Percentiles rank a stretch among this genome's conserved stretches.
These are phyloP conservation scores for Hypholoma sublateritium DNA, from an alignment of 768 basidiomycete genomes.

Conservation along the genomic window DNA sequence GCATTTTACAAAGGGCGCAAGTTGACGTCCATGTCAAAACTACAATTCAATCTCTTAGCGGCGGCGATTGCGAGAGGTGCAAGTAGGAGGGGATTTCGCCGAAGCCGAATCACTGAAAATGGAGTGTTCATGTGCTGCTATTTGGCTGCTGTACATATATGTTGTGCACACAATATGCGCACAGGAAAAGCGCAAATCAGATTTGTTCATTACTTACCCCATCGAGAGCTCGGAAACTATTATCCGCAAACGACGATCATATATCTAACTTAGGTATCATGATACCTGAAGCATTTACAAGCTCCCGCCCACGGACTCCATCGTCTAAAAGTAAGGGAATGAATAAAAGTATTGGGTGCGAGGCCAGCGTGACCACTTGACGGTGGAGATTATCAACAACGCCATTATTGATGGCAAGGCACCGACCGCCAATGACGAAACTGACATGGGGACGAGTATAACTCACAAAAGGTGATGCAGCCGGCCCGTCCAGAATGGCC, in stretches of 20 bases:
- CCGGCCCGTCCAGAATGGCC: constrained; percentile 83
- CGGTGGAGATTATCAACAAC: neutral
- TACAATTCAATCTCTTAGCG: neutral
- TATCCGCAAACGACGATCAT: neutral
- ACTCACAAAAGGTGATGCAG: constrained; percentile 85
- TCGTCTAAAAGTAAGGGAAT: constrained; percentile 11
- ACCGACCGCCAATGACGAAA: constrained; percentile 25
- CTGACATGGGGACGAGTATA: constrained; percentile 30
- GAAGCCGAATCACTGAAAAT: neutral
- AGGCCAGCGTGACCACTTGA: neutral
- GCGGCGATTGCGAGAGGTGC: neutral
- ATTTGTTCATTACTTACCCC: neutral
- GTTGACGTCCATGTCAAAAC: no score
- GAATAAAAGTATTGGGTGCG: neutral
- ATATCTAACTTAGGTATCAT: neutral
- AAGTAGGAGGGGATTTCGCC: neutral
- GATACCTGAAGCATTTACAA: neutral
- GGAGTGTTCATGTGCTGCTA: no score
- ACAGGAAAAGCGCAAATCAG: no score
- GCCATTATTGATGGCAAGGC: no score
- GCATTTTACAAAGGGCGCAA: no score
- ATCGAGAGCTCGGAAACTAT: neutral
- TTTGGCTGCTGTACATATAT: no score
- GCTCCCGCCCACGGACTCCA: constrained; percentile 20
- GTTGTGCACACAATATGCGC: no score